These are phyloP conservation scores for Entonaema liquescens DNA, from an alignment of 495 filamentous ascomycete species.

Conservation along the genomic window DNA sequence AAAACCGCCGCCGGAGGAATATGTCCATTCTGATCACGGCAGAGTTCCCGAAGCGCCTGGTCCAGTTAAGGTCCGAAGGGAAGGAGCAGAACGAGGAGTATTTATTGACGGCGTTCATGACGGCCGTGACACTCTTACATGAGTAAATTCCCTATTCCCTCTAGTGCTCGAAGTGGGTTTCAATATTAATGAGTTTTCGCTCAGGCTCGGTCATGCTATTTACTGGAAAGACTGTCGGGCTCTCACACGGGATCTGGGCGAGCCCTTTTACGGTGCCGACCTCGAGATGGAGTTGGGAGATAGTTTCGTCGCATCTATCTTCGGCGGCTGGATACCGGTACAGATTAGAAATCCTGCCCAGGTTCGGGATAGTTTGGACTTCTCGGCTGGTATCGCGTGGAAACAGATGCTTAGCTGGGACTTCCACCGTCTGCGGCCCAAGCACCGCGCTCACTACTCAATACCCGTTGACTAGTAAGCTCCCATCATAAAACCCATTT, in stretches of 20 bases:
- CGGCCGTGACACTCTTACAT: conserved; percentile 51
- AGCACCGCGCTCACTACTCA: conserved; percentile 49
- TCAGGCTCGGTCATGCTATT: conserved; percentile 49
- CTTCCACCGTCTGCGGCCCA: conserved; percentile 45
- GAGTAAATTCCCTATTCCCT: conserved; percentile 43
- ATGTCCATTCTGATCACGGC: conserved; percentile 47
- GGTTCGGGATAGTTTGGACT: conserved; percentile 30
- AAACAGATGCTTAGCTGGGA: conserved; percentile 50
- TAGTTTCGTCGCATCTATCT: conserved; percentile 50
- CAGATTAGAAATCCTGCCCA: conserved; percentile 35
- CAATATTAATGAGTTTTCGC: conserved; percentile 3
- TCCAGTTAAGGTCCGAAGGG: conserved; percentile 40
- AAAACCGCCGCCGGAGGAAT: conserved; percentile 10
- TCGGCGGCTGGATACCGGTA: conserved; percentile 52
- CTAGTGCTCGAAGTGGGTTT: neutral
- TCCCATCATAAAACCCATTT: neutral
- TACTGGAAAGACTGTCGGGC: conserved; percentile 53
- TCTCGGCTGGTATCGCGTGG: conserved; percentile 50
- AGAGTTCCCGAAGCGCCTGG: conserved; percentile 46
- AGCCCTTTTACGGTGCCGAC: conserved; percentile 52
- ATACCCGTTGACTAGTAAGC: conserved; percentile 51
- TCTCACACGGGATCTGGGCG: conserved; percentile 43
- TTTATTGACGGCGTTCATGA: conserved; percentile 52
- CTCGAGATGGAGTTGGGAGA: conserved; percentile 56
- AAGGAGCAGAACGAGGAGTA: conserved; percentile 48